These are phyloP conservation scores for Tetracladium marchalianum DNA, from an alignment of 495 filamentous ascomycete species.

Conservation along the genomic window DNA sequence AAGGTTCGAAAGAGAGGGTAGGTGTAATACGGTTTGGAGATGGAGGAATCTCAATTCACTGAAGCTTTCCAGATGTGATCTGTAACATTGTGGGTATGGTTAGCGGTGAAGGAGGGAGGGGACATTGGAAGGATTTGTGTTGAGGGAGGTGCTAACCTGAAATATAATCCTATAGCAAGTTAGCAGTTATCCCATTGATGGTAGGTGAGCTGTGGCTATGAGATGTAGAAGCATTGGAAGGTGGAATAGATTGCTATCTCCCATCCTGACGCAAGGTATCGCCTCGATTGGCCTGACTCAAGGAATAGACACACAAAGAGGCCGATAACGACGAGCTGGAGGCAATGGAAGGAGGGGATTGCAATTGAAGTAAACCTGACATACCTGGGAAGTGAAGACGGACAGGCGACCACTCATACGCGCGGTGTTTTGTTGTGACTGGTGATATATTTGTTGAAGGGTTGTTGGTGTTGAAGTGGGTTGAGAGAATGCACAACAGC, in stretches of 20 bases:
- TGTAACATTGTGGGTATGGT: conserved; percentile 23
- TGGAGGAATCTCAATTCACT: conserved; percentile 51
- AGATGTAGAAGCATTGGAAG: conserved; percentile 16
- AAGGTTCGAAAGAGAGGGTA: conserved; percentile 24
- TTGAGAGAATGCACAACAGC: neutral
- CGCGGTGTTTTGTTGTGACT: conserved; percentile 25
- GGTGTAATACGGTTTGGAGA: conserved; percentile 15
- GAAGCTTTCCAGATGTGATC: conserved; percentile 99
- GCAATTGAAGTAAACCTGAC: conserved; percentile 17
- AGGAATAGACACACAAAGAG: conserved; percentile 13
- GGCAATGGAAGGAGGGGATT: conserved; percentile 10
- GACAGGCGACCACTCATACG: conserved; percentile 93
- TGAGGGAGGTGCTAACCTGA: conserved; percentile 53
- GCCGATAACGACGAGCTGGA: neutral
- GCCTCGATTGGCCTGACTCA: too few relatives aligned
- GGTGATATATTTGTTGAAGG: conserved; percentile 4
- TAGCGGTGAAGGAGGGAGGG: conserved; percentile 30
- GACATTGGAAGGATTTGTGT: neutral
- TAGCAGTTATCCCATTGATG: conserved; percentile 7
- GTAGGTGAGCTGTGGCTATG: too few relatives aligned
- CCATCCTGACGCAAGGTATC: conserved; percentile 5
- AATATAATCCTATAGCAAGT: conserved; percentile 71
- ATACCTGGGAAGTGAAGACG: conserved; percentile 94
- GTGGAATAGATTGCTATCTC: neutral
- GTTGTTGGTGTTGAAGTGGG: conserved; percentile 2